Base-by-base conservation (phyloP, 805 yeast species). In the Pichia exigua region DNA sequence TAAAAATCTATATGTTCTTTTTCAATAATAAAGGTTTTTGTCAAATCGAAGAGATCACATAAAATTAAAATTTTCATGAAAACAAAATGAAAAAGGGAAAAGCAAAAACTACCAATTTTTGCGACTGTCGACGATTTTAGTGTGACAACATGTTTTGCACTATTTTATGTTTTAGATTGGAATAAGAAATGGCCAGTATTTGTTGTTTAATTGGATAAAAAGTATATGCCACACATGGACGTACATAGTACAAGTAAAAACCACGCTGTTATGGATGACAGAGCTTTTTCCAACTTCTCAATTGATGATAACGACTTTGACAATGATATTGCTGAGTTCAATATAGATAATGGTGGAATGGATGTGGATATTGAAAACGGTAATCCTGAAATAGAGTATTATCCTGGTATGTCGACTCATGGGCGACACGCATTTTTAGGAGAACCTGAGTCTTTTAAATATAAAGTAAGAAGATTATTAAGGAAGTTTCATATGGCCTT, bases 341-440 rank as follows among this genome's bases (percentile, higher is more conserved):
- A 60, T 22, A 59, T 61, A 2, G 66, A 62, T 44, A 60, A 56
- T 24, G 61, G 58, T 21, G 43, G 26, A 21, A 22, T n/a, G 22
- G 44, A 42, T 18, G 45, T 12, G 20, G 43, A 18, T 12, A 7
- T 24, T 20, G 42, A 28, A n/a, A 28, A 38, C 20, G 43, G 45
- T 12, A 48, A 54, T 30, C 44, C 49, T 40, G 53, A 43, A 17
- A 20, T 48, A 2, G 50, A 50, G 17, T 51, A 54, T 27, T 50
- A 49, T 50, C 54, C 57, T 18, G 51, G 50, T 26, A 47, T 47
- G 46, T 42, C 50, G 3, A 35, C 42, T 20, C 35, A 30, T 43
- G 48, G 51, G 17, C 30, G 48, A 13, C 51, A 51, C 45, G 18
- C 53, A 2, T 47, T 45, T 8, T 20, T 48, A n/a, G 52, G 49